These are phyloP conservation scores for Ceratocystiopsis minuta DNA, from an alignment of 2,329 filamentous ascomycete genomes.

Conservation along the genomic window DNA sequence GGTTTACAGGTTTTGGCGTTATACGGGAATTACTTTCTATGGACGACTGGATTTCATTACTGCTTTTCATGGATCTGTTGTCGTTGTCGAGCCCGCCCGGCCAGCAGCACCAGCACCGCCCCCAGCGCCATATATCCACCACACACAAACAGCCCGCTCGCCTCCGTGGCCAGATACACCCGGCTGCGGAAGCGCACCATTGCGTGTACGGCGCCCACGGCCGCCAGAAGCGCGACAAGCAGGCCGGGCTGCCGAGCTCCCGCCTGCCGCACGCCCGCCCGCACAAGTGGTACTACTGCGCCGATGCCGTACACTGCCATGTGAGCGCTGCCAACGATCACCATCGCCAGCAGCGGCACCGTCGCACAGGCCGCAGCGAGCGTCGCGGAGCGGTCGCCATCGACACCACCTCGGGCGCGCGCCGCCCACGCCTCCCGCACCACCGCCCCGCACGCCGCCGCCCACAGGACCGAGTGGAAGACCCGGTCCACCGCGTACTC, in stretches of 20 bases:
- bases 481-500: slow-evolving; percentile 15
- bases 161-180: slow-evolving; percentile 21
- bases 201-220: slow-evolving; percentile 4
- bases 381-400: no score
- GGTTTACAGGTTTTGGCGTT: no score
- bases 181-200: slow-evolving; percentile 18
- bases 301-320: slow-evolving; percentile 2
- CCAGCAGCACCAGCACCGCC: neutral
- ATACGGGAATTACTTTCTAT: no score
- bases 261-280: no score
- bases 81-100: no score
- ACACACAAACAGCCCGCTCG: slow-evolving; percentile 18
- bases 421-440: slow-evolving; percentile 11
- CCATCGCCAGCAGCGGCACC: no score
- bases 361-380: no score
- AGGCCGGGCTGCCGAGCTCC: slow-evolving; percentile 7
- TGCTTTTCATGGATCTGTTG: no score
- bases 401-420: neutral
- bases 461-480: no score
- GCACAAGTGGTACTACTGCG: slow-evolving; percentile 8
- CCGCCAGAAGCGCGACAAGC: slow-evolving; percentile 6
- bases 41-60: no score
- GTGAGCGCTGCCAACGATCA: slow-evolving; percentile 1
- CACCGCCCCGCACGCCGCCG: no score
- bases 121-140: slow-evolving; percentile 6